Percentiles rank a stretch among this genome's conserved stretches.
These are phyloP conservation scores for Cladophialophora psammophila DNA, from an alignment of 2,329 filamentous ascomycete genomes.

Conservation along the genomic window DNA sequence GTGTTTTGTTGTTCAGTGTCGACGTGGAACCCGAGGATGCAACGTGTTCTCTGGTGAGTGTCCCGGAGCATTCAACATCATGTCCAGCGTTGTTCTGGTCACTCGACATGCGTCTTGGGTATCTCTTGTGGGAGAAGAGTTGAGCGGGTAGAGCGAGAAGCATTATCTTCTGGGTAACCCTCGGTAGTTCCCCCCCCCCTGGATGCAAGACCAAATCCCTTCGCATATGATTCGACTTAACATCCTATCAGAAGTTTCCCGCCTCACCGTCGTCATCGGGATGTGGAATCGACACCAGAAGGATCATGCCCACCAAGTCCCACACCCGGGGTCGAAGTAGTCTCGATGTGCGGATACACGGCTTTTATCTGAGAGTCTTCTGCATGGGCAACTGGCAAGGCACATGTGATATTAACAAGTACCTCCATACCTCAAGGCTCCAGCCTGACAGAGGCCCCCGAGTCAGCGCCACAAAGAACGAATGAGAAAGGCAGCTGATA, in stretches of 20 bases:
- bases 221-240: background rate
- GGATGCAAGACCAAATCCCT: background rate
- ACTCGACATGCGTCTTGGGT: background rate
- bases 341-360: background rate
- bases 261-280: background rate
- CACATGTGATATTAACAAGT: constrained; percentile 1
- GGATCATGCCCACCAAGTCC: background rate
- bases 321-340: background rate
- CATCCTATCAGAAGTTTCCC: background rate
- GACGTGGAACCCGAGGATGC: background rate
- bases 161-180: background rate
- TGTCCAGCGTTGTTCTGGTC: background rate
- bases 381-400: background rate
- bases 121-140: background rate
- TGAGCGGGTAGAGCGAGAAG: background rate
- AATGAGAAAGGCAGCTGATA: background rate
- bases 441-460: background rate
- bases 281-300: background rate
- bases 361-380: background rate
- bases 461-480: constrained; percentile 1
- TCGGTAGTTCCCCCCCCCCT: background rate
- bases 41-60: background rate
- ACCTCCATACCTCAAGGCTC: background rate
- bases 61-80: background rate
- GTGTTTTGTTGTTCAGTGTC: constrained; percentile 1